Evolutionary conservation across 2,329 filamentous ascomycete genomes (phyloP), one percentile per base, ranked within the genome.

Genomic region (Apiospora aurea): DNA sequence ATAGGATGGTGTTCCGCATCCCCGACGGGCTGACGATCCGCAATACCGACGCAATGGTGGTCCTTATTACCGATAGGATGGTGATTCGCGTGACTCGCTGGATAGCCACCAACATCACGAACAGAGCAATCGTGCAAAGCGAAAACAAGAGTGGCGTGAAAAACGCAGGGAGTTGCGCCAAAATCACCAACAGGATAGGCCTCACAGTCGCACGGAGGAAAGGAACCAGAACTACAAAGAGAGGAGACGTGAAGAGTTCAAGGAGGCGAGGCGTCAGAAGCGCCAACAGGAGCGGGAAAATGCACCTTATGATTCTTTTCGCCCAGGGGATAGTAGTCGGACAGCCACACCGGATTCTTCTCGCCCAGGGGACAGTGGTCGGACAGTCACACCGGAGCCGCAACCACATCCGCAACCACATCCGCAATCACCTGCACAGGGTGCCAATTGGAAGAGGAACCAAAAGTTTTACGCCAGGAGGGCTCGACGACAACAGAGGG

Each of bases 1-100:
- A 81, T 88, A 85, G 78, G 46, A 76, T 46, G 24, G 41, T 47
- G 38, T 2, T 26, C 57, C n/a, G 47, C 26, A 53, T 34, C 41
- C 21, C 16, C 46, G n/a, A 18, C 44, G 34, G 18, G 49, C 75
- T 18, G 24, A 41, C 34, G 38, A 7, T 26, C 69, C n/a, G 64
- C 18, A 24, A 16, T 18, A 46, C 14, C 46, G 13, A 18, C 29
- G 18, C 26, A 7, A 21, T 61, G 29, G 7, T 34, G 29, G 13
- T 29, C 11, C 49, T 24, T 4, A 29, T 53, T 16, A 4, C 11
- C 24, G 14, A 26, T 11, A 53, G 13, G 13, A 53, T 29, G 13
- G 24, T 53, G 49, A 16, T 53, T 5, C 24, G 24, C 49, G 24
- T 53, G 13, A 53, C 49, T 11, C 13, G 29, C 24, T 29, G 14